Base-by-base conservation (phyloP, 2,329 filamentous ascomycete genomes). In the Fusarium sterilihyphosum region DNA sequence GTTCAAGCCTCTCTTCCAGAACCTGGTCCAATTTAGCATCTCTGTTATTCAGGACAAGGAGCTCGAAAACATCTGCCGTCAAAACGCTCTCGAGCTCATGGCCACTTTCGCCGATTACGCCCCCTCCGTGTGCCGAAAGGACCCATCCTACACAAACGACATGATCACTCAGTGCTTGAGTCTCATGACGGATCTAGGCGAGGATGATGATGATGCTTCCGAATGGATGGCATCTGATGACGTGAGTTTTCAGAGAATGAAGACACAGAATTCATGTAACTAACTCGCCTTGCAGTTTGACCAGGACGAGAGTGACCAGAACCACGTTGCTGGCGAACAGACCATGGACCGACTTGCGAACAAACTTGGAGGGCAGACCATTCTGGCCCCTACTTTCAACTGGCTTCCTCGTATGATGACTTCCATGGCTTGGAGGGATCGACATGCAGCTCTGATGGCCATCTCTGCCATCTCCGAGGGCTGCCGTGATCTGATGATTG, bases 101-200 rank as follows among this genome's bases (percentile, higher is more conserved):
- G 95, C 95, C 33, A 99, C 96, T 0, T 99, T 99, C 82, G 95
- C 96, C 75, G 96, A 99, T 81, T 96, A 96, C 79, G 93, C 94
- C 2, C 95, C 96, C 9, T 92, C 93, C 43, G 96, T 98, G 92
- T 98, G 96, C 87, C 94, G 93, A 81, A 98, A 98, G 82, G 96
- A 99, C 80, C 84, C 91, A n/a, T 92, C 91, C 17, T 99, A 97
- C 84, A 96, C 95, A 5, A 92, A 90, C 70, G 95, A 98, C 74
- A 99, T 99, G 96, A 97, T 99, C 74, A 98, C 95, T 2, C 96
- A 99, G 83, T 99, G 96, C 82, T 86, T 99, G 76, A 98, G 96
- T 77, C 85, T 99, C 77, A 99, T 99, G 96, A 98, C 96, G 8
- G 96, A 99, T 81, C 92, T 99, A 70, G 96, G 95, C 44, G 88